Percentiles rank a stretch among this genome's conserved stretches.
phyloP scores from a whole-genome alignment of 768 basidiomycete genomes.

The Boletus sensibilis region DNA sequence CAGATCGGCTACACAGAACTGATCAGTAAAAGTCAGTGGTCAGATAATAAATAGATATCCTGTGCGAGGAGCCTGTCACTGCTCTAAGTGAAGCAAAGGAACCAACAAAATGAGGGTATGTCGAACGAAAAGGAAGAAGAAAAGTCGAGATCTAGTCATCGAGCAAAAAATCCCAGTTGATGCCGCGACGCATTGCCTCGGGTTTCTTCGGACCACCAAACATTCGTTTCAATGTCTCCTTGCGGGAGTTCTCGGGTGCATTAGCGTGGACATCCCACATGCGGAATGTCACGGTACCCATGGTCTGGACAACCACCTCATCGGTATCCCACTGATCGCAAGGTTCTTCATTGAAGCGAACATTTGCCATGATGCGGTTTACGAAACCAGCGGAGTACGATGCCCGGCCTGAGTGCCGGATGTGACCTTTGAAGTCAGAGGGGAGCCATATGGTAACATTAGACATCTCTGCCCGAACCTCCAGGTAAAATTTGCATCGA shows the following conservation, averaged over 20 bases:
- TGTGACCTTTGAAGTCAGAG: slow-evolving; percentile 73
- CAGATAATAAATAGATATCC: slow-evolving; percentile 22
- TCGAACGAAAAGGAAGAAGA: slow-evolving; percentile 13
- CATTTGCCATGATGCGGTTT: slow-evolving; percentile 61
- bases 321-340: slow-evolving; percentile 46
- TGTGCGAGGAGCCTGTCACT: slow-evolving; percentile 8
- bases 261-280: slow-evolving; percentile 78
- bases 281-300: slow-evolving; percentile 61
- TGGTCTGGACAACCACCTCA: slow-evolving; percentile 61
- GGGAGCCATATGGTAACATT: slow-evolving; percentile 77
- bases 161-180: slow-evolving; percentile 80
- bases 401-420: slow-evolving; percentile 51
- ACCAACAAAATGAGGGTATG: slow-evolving; percentile 5
- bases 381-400: slow-evolving; percentile 71
- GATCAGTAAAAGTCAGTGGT: slow-evolving; percentile 8
- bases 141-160: slow-evolving; percentile 48
- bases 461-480: slow-evolving; percentile 62
- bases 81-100: slow-evolving; percentile 9
- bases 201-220: slow-evolving; percentile 57
- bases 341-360: slow-evolving; percentile 45
- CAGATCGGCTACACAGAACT: slow-evolving; percentile 24
- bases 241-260: slow-evolving; percentile 59
- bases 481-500: slow-evolving; percentile 59
- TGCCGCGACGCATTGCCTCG: slow-evolving; percentile 42
- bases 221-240: slow-evolving; percentile 62